Conservation (phyloP, 148 eudicot species). For the Fallopia convolvulus region DNA sequence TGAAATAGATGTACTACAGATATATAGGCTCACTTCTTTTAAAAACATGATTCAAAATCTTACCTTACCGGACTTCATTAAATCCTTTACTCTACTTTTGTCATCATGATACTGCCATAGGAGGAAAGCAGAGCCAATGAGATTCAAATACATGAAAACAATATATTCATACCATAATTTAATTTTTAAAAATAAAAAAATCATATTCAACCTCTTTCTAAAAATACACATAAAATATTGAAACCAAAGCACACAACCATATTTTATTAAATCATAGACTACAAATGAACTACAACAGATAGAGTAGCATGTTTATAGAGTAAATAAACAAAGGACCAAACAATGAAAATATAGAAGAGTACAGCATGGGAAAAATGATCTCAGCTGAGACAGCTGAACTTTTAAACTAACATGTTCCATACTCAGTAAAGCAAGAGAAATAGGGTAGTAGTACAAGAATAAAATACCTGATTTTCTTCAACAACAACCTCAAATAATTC, state of each 20-base stretch:
- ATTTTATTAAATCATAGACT: background rate
- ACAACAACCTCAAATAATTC: constrained; percentile 78
- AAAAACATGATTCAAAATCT: constrained; percentile 8
- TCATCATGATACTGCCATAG: constrained; percentile 78
- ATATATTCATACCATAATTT: background rate
- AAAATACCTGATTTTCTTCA: constrained; percentile 77
- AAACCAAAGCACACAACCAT: background rate
- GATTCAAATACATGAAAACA: background rate
- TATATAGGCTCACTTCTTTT: background rate
- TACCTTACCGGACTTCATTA: constrained; percentile 64
- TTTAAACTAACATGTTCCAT: too few species aligned
- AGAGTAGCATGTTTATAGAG: background rate
- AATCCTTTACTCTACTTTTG: constrained; percentile 72
- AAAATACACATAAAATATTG: background rate
- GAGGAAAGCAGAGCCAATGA: constrained; percentile 13
- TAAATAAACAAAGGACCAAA: background rate
- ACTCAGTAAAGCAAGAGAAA: too few species aligned
- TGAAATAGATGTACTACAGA: background rate
- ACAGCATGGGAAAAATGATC: too few species aligned
- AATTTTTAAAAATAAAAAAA: too few species aligned
- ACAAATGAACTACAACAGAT: background rate
- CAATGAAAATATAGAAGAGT: background rate
- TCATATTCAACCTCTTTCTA: too few species aligned
- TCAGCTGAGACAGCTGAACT: too few species aligned
- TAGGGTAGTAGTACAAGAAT: background rate